Evolutionary conservation across 805 yeast genomes (phyloP).

Genomic region (Candida mattraensis): DNA sequence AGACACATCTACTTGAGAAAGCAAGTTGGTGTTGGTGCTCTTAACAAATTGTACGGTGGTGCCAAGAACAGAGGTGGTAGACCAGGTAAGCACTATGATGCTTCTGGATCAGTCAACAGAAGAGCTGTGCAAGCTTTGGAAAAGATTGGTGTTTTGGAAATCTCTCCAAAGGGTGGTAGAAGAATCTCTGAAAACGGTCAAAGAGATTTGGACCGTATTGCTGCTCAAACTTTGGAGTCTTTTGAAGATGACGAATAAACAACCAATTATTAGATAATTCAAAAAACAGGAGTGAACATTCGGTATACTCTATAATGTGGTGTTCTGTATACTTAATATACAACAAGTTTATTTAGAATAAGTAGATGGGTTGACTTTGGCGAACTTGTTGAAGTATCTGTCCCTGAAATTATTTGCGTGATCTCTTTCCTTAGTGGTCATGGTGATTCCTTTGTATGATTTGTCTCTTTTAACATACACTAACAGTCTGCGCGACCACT

Average conservation of each 20-base stretch:
- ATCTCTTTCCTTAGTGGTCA: conserved; percentile 43
- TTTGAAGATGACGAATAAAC: conserved; percentile 59
- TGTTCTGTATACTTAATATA: conserved; percentile 8
- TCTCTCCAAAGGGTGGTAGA: conserved; percentile 98
- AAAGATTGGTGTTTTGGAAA: conserved; percentile 96
- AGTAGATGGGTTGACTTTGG: no score
- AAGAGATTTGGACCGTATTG: conserved; percentile 99
- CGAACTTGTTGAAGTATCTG: conserved; percentile 69
- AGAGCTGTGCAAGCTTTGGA: conserved; percentile 96
- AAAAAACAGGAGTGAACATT: no score
- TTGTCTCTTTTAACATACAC: conserved; percentile 70
- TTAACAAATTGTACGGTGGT: conserved; percentile 99
- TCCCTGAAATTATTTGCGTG: conserved; percentile 65
- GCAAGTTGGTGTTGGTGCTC: conserved; percentile 98
- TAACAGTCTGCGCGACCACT: conserved; percentile 87
- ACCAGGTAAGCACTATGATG: conserved; percentile 98
- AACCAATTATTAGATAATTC: conserved; percentile 19
- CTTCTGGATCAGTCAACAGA: conserved; percentile 99
- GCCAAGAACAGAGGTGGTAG: conserved; percentile 98
- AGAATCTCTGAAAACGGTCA: conserved; percentile 99
- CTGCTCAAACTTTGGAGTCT: conserved; percentile 96
- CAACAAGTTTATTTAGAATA: no score
- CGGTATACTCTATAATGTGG: conserved; percentile 9
- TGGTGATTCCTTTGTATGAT: conserved; percentile 48
- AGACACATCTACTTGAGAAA: conserved; percentile 99